Evolutionary conservation across 2,329 filamentous ascomycete species (phyloP).

Genomic region (Exophiala phaeomuriformis): DNA sequence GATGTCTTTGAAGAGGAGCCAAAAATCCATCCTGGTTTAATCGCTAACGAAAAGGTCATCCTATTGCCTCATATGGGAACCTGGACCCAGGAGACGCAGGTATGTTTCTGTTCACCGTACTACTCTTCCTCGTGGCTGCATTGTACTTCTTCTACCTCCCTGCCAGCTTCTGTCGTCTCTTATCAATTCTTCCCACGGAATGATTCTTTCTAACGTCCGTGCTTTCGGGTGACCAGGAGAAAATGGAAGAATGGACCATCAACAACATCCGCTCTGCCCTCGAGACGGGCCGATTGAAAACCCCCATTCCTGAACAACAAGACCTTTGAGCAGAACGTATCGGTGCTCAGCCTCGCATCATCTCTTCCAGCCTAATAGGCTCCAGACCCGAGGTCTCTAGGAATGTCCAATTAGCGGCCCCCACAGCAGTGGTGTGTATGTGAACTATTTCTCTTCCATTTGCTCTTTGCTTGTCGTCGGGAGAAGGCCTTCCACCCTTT

Average conservation of each 20-base stretch:
- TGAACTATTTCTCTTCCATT: too few relatives aligned
- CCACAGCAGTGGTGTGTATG: too few relatives aligned
- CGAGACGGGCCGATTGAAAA: constrained; percentile 2
- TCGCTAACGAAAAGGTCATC: constrained; percentile 63
- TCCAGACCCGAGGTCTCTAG: too few relatives aligned
- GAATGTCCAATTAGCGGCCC: too few relatives aligned
- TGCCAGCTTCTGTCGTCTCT: not conserved
- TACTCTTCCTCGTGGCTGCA: not conserved
- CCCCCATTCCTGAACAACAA: constrained; percentile 7
- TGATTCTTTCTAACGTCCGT: not conserved
- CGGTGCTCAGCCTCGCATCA: not conserved
- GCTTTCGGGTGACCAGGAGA: constrained; percentile 32
- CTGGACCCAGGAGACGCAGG: constrained; percentile 58
- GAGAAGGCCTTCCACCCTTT: not conserved
- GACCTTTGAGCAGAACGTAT: not conserved
- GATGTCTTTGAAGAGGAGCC: constrained; percentile 83
- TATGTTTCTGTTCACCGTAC: not conserved
- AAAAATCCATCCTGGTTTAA: constrained; percentile 62
- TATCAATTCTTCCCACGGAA: not conserved
- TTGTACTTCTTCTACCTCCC: not conserved
- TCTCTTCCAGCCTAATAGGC: not conserved
- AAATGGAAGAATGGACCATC: constrained; percentile 35
- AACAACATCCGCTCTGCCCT: constrained; percentile 21
- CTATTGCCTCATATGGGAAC: constrained; percentile 83
- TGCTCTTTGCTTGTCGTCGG: not conserved